Evolutionary conservation across 1,139 yeast genomes (phyloP).

Genomic region (Zygosaccharomyces pseudobailii): DNA sequence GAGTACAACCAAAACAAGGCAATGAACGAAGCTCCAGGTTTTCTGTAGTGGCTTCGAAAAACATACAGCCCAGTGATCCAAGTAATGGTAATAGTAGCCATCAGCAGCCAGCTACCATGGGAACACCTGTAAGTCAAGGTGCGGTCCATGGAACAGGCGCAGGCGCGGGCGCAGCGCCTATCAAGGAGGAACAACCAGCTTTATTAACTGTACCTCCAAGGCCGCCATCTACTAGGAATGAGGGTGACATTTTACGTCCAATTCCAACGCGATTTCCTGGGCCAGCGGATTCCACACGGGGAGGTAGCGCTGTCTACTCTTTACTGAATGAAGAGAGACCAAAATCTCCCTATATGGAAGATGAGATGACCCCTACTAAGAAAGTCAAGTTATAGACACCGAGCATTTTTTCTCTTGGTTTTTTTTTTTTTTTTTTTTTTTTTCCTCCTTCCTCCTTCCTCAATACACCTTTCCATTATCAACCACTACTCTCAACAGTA

Average conservation of each 20-base stretch:
- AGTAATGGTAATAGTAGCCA: slow-evolving; percentile 7
- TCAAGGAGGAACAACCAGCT: slow-evolving; percentile 1
- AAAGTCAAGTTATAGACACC: slow-evolving; percentile 14
- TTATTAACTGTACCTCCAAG: not conserved
- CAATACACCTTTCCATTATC: too few species aligned
- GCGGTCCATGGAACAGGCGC: slow-evolving; percentile 2
- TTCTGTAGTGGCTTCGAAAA: not conserved
- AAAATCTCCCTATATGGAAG: slow-evolving; percentile 8
- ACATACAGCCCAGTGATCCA: slow-evolving; percentile 4
- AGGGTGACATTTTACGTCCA: slow-evolving; percentile 12
- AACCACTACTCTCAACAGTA: too few species aligned
- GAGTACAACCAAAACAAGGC: slow-evolving; percentile 2
- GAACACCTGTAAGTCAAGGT: not conserved
- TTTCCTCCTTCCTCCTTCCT: not conserved
- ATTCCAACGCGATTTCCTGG: slow-evolving; percentile 10
- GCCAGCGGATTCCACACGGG: slow-evolving; percentile 11
- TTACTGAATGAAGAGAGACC: slow-evolving; percentile 14
- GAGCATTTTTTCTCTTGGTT: not conserved
- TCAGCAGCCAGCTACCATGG: not conserved
- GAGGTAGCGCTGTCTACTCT: slow-evolving; percentile 19
- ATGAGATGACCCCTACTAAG: slow-evolving; percentile 12
- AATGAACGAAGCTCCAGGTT: slow-evolving; percentile 1
- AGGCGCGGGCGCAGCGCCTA: slow-evolving; percentile 4
- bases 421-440: not conserved
- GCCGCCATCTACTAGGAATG: slow-evolving; percentile 1